Base-by-base conservation (phyloP, 1,139 yeast species). In the Taphrina populina region DNA sequence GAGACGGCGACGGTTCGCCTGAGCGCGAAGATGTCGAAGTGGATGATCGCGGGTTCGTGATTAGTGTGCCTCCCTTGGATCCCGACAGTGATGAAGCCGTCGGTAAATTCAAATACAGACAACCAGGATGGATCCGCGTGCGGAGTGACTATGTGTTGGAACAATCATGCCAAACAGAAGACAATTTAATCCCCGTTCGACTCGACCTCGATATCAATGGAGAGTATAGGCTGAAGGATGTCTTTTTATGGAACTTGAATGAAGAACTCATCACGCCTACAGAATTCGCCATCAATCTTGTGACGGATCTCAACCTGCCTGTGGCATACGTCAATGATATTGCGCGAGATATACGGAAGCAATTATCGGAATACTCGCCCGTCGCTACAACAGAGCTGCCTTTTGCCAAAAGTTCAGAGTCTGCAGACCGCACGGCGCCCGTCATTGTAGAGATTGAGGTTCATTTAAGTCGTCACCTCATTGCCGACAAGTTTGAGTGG, bases 401-500 rank as follows among this genome's bases (percentile, higher is more conserved):
- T 8, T 43, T 43, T 30, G 35, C 47, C 26, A 43, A 43, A 20
- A 21, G 23, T 8, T 15, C 47, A 7, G 70, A 67, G n/a, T 84
- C 81, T 33, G 80, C 80, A 60, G 84, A 80, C 53, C 70, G 82
- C 32, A 94, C 85, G 64, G 95, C 87, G 3, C 54, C 54, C 20
- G 54, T 49, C 37, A 77, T 92, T 4, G 78, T 92, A 39, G 87
- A 88, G 62, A 71, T 92, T 52, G 83, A 94, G 11, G 88, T 94
- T 39, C 88, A 84, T 67, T 74, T 92, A 61, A 88, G 88, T 64
- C 86, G 86, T 65, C 83, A 83, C 64, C 76, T 90, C 47, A 88
- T 84, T 65, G 95, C 90, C 64, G 99, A 92, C 70, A 84, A 86
- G 66, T 84, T 92, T 63, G 98, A 92, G 69, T 92, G 98, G 97